Base-by-base conservation (phyloP, 2,329 filamentous ascomycete genomes). In the Aspergillus vadensis region DNA sequence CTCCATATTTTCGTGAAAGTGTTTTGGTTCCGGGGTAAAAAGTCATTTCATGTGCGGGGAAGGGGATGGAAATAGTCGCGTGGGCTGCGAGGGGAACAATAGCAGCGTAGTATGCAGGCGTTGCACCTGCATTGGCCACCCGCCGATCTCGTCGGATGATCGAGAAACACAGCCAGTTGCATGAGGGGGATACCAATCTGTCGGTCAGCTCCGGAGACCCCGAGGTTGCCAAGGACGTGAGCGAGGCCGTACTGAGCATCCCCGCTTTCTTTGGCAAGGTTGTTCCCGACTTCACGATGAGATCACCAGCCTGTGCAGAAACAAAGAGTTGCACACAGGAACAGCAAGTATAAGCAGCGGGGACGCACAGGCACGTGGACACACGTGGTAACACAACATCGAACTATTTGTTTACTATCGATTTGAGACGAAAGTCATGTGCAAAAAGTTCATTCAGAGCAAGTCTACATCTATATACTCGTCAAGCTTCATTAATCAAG, bases 391-490 rank as follows among this genome's bases (percentile, higher is more conserved):
- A 36, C 32, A 36, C 32, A 36, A 14, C 32, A 36, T 14, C 32
- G 5, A 36, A 12, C 12, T 36, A 36, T 36, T 36, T 14, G 12
- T 36, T 36, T 36, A 36, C 32, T 36, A 36, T 36, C 32, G 32
- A 14, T 36, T 14, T 5, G 2, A 36, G 32, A 17, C 17, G 7
- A n/a, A 23, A 49, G 44, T 14, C 44, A 49, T 49, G 25, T 25
- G 44, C 21, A 49, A 4, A n/a, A 47, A 9, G 23, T 49, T 17
- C 44, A 49, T 49, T 49, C 44, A 49, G 44, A 50, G 8, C 41
- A 23, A 50, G 25, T 50, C 47, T 50, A 50, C 47, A 49, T 50
- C 47, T 50, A 50, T 50, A 50, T 50, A 50, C 47, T 50, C 47
- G 25, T 30, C 25, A 32, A 30, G 47, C 47, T 15, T 17, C n/a